Conservation (phyloP, 768 basidiomycete genomes). For the Pleurotus citrinopileatus region DNA sequence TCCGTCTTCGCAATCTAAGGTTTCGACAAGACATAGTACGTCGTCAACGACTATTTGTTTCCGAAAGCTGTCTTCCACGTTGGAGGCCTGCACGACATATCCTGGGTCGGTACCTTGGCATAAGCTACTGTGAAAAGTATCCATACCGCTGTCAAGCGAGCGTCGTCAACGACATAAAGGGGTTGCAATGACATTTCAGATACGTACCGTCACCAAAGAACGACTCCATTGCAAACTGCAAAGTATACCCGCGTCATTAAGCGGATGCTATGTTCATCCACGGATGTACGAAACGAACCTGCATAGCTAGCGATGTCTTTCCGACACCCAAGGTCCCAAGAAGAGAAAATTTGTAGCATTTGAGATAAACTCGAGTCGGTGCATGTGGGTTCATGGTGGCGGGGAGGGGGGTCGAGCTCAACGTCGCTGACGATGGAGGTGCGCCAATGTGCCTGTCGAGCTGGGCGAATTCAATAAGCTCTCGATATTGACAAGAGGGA, state of each 20-base stretch:
- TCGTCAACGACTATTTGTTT: slow-evolving; percentile 8
- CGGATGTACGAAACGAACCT: slow-evolving; percentile 15
- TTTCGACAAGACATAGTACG: slow-evolving; percentile 3
- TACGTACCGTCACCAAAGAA: slow-evolving; percentile 5
- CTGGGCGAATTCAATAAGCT: slow-evolving; percentile 3
- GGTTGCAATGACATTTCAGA: too few relatives aligned
- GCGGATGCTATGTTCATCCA: neutral
- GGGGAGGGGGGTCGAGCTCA: neutral
- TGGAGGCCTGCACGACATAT: neutral
- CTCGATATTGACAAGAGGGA: slow-evolving; percentile 3
- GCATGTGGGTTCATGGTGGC: slow-evolving; percentile 1
- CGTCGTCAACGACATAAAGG: too few relatives aligned
- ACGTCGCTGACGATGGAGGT: neutral
- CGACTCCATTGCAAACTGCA: neutral
- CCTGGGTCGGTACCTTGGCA: too few relatives aligned
- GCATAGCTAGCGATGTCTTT: slow-evolving; percentile 26
- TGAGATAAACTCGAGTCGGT: neutral
- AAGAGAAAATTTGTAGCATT: slow-evolving; percentile 23
- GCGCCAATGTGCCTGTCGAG: neutral
- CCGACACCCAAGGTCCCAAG: slow-evolving; percentile 26
- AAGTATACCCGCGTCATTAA: neutral
- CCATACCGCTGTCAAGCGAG: too few relatives aligned
- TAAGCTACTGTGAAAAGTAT: slow-evolving; percentile 5
- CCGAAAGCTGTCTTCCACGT: slow-evolving; percentile 7
- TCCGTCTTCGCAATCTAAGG: slow-evolving; percentile 9